Percentiles rank a stretch among this genome's conserved stretches.
Conservation (phyloP, 768 basidiomycete genomes). For the Phaeotremella fagi region DNA sequence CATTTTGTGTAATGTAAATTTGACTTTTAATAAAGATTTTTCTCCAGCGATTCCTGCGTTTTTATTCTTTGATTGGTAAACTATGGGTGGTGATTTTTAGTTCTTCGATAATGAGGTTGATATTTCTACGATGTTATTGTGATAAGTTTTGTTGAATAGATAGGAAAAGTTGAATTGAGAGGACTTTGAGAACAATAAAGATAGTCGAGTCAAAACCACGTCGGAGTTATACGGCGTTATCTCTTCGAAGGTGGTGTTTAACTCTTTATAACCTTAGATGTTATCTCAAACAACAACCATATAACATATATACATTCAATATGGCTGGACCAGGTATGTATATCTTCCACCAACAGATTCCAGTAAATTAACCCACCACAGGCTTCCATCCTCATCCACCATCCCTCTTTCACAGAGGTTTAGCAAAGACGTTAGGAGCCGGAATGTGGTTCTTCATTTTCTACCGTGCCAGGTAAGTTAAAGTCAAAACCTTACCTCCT, state of each 20-base stretch:
- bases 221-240: conserved; percentile 9
- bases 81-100: too few relatives aligned
- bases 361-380: neutral
- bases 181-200: too few relatives aligned
- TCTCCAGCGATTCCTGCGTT: conserved; percentile 4
- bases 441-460: conserved; percentile 99
- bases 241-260: too few relatives aligned
- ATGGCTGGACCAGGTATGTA: conserved; percentile 34
- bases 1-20: conserved; percentile 5
- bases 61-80: too few relatives aligned
- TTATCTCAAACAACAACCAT: neutral
- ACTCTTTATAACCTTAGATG: too few relatives aligned
- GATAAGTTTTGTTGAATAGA: neutral
- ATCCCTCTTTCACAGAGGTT: conserved; percentile 66
- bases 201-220: neutral
- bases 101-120: too few relatives aligned
- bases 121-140: too few relatives aligned
- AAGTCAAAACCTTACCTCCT: too few relatives aligned
- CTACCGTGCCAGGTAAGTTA: conserved; percentile 79
- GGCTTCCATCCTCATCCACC: conserved; percentile 89
- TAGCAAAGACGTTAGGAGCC: conserved; percentile 80
- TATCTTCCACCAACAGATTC: neutral
- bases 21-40: neutral
- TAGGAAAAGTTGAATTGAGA: too few relatives aligned
- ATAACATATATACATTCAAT: too few relatives aligned